Conservation (phyloP, 768 basidiomycete genomes). For the Saitozyma podzolica region DNA sequence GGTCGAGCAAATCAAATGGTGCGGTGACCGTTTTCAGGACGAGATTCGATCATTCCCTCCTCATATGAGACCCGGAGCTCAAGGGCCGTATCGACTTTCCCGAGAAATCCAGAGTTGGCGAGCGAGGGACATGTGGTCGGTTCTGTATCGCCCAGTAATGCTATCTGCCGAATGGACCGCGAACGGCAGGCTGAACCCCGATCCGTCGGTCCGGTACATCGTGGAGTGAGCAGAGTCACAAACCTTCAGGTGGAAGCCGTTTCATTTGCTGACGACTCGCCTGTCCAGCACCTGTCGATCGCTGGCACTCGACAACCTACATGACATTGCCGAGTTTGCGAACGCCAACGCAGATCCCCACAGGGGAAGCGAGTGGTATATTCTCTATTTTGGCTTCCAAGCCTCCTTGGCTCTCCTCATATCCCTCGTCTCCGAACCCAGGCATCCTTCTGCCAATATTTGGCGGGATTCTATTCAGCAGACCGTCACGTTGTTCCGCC, state of each 20-base stretch:
- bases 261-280: background rate
- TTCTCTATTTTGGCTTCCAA: conserved; percentile 25
- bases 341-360: background rate
- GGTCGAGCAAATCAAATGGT: conserved; percentile 22
- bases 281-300: conserved; percentile 10
- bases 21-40: conserved; percentile 16
- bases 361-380: conserved; percentile 24
- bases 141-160: conserved; percentile 25
- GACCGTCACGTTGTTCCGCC: conserved; percentile 17
- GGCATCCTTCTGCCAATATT: conserved; percentile 2
- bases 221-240: conserved; percentile 11
- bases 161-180: conserved; percentile 23
- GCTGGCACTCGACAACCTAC: conserved; percentile 20
- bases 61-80: background rate
- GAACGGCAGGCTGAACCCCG: conserved; percentile 2
- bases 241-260: background rate
- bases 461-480: conserved; percentile 8
- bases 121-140: conserved; percentile 16
- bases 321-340: conserved; percentile 10
- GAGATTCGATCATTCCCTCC: conserved; percentile 5
- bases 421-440: conserved; percentile 24
- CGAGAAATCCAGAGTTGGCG: conserved; percentile 16
- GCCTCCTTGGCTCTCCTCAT: conserved; percentile 19
- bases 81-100: conserved; percentile 11
- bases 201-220: conserved; percentile 3